Conservation (phyloP, 192 early-diverging fungal species). For the Backusella tarrabulga region DNA sequence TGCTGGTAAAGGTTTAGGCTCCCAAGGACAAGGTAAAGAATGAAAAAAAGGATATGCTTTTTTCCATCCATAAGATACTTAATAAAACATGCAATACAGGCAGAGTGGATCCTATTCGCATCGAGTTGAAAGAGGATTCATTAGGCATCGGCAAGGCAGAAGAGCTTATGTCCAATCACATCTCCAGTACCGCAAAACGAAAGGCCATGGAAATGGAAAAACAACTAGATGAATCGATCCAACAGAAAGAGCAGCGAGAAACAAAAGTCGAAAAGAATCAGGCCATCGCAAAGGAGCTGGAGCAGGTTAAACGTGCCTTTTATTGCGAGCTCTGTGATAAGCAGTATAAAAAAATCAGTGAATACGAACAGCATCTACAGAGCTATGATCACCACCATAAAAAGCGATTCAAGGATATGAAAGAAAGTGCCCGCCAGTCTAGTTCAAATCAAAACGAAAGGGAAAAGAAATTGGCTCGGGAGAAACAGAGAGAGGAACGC, state of each 20-base stretch:
- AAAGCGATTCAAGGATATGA: constrained; percentile 81
- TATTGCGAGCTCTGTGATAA: constrained; percentile 80
- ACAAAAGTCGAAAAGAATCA: constrained; percentile 48
- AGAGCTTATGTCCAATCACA: constrained; percentile 52
- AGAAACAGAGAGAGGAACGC: constrained; percentile 63
- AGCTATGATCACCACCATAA: constrained; percentile 81
- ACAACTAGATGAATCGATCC: constrained; percentile 63
- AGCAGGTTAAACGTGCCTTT: constrained; percentile 70
- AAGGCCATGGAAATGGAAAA: constrained; percentile 65
- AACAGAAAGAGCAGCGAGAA: constrained; percentile 53
- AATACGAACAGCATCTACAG: constrained; percentile 75
- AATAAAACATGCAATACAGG: constrained; percentile 37
- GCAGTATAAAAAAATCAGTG: constrained; percentile 72
- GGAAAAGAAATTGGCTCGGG: constrained; percentile 59
- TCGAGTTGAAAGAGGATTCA: constrained; percentile 60
- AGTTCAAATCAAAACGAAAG: constrained; percentile 28
- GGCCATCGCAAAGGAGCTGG: constrained; percentile 52
- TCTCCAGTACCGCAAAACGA: constrained; percentile 56
- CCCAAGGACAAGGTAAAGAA: constrained; percentile 47
- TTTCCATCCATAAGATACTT: background rate
- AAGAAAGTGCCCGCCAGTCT: constrained; percentile 47
- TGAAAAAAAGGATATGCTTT: background rate
- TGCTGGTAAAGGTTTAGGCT: constrained; percentile 60
- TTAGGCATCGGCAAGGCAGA: constrained; percentile 67
- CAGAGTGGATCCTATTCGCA: constrained; percentile 67